phyloP scores from a whole-genome alignment of 352 stramenopile genomes.

The Pythium pyrilobum region DNA sequence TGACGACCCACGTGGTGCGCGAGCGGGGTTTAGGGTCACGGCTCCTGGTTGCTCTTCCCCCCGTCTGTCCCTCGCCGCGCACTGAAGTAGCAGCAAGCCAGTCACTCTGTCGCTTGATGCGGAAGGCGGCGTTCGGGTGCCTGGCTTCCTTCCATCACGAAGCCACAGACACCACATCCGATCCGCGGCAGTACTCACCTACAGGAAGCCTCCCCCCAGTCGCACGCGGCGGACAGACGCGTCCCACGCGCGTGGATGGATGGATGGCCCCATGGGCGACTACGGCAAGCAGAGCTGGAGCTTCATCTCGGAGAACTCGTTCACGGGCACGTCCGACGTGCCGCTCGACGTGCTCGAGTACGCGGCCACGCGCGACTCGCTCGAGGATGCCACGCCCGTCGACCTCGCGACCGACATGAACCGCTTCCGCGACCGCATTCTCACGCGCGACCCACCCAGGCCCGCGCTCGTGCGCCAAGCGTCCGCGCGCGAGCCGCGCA shows the following conservation, averaged over 20 bases:
- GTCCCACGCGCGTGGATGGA: too few species aligned
- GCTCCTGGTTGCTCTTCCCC: too few species aligned
- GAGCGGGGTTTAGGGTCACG: too few species aligned
- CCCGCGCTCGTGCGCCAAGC: not conserved
- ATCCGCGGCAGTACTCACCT: too few species aligned
- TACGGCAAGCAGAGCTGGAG: slow-evolving; percentile 65
- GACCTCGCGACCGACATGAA: slow-evolving; percentile 21
- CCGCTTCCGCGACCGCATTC: slow-evolving; percentile 18
- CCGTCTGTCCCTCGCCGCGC: too few species aligned
- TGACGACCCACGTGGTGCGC: too few species aligned
- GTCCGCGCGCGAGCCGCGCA: slow-evolving; percentile 15
- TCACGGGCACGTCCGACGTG: slow-evolving; percentile 30
- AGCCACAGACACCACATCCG: too few species aligned
- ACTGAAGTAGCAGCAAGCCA: too few species aligned
- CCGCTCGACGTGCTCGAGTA: slow-evolving; percentile 40
- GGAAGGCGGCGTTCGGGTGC: too few species aligned
- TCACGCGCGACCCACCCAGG: slow-evolving; percentile 1
- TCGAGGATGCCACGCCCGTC: slow-evolving; percentile 11
- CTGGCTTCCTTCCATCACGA: not conserved
- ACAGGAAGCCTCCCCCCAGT: too few species aligned
- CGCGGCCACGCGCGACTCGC: slow-evolving; percentile 26
- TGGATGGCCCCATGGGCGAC: slow-evolving; percentile 13
- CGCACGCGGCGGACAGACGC: not conserved
- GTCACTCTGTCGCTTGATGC: too few species aligned
- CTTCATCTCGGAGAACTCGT: slow-evolving; percentile 81